Conservation (phyloP, 2,329 filamentous ascomycete species). For the Verticillium isaacii region DNA sequence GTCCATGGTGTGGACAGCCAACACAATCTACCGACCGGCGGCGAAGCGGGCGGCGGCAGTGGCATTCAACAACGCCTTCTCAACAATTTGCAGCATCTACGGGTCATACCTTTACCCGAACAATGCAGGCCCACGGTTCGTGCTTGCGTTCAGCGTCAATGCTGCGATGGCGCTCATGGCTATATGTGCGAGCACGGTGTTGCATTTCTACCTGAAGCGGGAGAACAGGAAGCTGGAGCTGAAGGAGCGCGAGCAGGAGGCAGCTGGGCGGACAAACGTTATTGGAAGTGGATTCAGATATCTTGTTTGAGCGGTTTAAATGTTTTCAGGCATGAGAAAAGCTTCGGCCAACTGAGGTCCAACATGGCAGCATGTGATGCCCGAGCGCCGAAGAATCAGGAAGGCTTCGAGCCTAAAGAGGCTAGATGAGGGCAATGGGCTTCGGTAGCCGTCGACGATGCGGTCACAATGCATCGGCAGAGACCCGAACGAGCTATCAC, state of each 20-base stretch:
- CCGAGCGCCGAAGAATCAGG: not conserved
- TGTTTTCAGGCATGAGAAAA: not conserved
- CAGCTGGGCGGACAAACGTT: not conserved
- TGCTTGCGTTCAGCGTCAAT: slow-evolving; percentile 19
- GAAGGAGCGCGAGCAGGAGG: slow-evolving; percentile 10
- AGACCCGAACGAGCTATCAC: not conserved
- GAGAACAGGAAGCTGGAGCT: slow-evolving; percentile 16
- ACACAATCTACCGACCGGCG: slow-evolving; percentile 17
- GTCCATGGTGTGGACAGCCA: slow-evolving; percentile 18
- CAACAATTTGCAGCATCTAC: slow-evolving; percentile 17
- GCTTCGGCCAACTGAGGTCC: not conserved
- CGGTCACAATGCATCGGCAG: not conserved
- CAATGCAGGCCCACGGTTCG: slow-evolving; percentile 16
- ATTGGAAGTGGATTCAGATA: slow-evolving; percentile 13
- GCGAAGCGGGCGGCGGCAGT: slow-evolving; percentile 15
- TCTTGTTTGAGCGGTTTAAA: not conserved
- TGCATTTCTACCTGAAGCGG: slow-evolving; percentile 15
- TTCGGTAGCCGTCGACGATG: not conserved
- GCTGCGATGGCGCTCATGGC: slow-evolving; percentile 18
- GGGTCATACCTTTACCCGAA: slow-evolving; percentile 19
- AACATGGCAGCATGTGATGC: not conserved
- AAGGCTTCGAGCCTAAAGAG: not conserved
- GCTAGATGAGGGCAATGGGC: not conserved
- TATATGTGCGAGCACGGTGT: slow-evolving; percentile 13
- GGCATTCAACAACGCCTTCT: slow-evolving; percentile 18